Conservation (phyloP, 495 filamentous ascomycete genomes). For the Aspergillus olivimuriae region DNA sequence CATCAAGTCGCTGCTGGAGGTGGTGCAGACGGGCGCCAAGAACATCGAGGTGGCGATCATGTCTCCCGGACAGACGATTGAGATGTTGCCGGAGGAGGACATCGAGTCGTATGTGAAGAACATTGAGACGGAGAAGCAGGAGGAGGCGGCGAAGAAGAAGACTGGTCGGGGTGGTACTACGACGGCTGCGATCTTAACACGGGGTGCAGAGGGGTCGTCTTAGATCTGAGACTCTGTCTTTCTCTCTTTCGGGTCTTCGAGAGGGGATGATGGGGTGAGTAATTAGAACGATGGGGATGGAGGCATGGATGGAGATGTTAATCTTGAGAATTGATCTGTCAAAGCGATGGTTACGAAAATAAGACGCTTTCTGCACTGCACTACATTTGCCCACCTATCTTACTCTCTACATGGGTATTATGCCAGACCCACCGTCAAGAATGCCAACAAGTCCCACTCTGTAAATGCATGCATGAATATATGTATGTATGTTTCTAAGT, state of each 20-base stretch:
- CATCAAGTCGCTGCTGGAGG: slow-evolving; percentile 95
- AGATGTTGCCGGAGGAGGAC: slow-evolving; percentile 92
- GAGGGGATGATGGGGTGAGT: background rate
- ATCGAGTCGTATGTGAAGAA: slow-evolving; percentile 96
- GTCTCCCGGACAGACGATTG: slow-evolving; percentile 84
- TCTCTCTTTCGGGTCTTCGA: background rate
- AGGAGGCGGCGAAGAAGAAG: slow-evolving; percentile 97
- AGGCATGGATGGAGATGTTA: background rate
- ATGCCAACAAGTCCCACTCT: too few relatives aligned
- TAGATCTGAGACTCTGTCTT: background rate
- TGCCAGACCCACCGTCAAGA: too few relatives aligned
- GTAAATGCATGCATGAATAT: too few relatives aligned
- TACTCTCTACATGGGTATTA: too few relatives aligned
- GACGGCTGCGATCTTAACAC: slow-evolving; percentile 70
- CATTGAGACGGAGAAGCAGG: slow-evolving; percentile 98
- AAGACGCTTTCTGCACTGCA: too few relatives aligned
- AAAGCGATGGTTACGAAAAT: too few relatives aligned
- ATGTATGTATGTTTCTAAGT: too few relatives aligned
- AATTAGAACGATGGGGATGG: background rate
- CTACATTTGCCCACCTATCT: too few relatives aligned
- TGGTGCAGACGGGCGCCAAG: slow-evolving; percentile 97
- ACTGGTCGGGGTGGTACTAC: slow-evolving; percentile 71
- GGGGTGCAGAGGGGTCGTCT: slow-evolving; percentile 43
- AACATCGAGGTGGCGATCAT: slow-evolving; percentile 99
- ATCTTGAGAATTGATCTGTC: too few relatives aligned